Conservation (phyloP, 163 green algal genomes). For the Chlamydomonas reinhardtii region DNA sequence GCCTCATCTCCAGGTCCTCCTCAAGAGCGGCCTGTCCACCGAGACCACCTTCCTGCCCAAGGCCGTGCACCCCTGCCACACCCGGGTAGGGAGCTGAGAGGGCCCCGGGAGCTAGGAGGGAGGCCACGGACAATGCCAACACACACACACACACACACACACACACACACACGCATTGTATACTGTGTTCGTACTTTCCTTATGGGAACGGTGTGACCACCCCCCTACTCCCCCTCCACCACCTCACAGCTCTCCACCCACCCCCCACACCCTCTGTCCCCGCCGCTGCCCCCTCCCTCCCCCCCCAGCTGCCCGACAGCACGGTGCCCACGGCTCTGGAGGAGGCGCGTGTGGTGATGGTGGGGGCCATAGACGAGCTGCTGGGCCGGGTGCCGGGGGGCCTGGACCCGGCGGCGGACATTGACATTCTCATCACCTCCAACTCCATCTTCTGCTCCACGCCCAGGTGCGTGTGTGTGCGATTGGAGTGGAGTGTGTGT, state of each 20-base stretch:
- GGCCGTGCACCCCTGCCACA: conserved; percentile 28
- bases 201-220: too few species aligned
- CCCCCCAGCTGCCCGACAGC: not conserved
- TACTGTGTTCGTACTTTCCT: too few species aligned
- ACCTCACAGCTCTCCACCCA: not conserved
- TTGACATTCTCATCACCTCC: conserved; percentile 43
- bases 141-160: too few species aligned
- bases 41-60: conserved; percentile 42
- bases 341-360: conserved; percentile 20
- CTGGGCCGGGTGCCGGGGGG: not conserved
- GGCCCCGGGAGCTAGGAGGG: too few species aligned
- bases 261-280: not conserved
- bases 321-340: not conserved
- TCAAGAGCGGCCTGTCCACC: conserved; percentile 27
- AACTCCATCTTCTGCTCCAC: conserved; percentile 49
- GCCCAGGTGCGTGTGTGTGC: not conserved
- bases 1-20: not conserved
- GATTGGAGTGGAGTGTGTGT: too few species aligned
- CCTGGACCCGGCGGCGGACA: not conserved
- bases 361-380: conserved; percentile 22
- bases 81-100: not conserved
- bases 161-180: too few species aligned
- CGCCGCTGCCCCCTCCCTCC: not conserved
- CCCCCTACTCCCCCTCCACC: not conserved
- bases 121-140: too few species aligned